Percentiles rank a stretch among this genome's conserved stretches.
phyloP scores from a whole-genome alignment of 805 yeast genomes.

The Candida andamanensis region DNA sequence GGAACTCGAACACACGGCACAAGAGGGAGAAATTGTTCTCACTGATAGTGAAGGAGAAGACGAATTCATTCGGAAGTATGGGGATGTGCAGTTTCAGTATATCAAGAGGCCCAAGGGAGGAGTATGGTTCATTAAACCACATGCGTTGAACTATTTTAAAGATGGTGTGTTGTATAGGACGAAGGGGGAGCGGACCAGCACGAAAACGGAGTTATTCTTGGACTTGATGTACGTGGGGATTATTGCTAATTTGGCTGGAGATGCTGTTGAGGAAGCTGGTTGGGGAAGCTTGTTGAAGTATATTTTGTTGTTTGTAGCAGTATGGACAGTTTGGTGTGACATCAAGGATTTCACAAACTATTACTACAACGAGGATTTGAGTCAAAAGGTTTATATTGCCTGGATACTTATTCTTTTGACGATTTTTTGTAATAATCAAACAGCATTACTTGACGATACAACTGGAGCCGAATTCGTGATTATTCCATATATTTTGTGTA shows the following conservation, averaged over 20 bases:
- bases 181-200: slow-evolving; percentile 47
- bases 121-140: slow-evolving; percentile 45
- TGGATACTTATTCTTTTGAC: slow-evolving; percentile 51
- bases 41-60: slow-evolving; percentile 32
- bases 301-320: slow-evolving; percentile 47
- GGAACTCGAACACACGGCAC: neutral
- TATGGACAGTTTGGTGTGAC: slow-evolving; percentile 65
- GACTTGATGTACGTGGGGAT: slow-evolving; percentile 64
- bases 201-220: slow-evolving; percentile 52
- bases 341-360: slow-evolving; percentile 60
- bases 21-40: too few relatives aligned
- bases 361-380: slow-evolving; percentile 55
- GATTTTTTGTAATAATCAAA: slow-evolving; percentile 47
- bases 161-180: slow-evolving; percentile 54
- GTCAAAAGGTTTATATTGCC: slow-evolving; percentile 47
- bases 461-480: slow-evolving; percentile 40
- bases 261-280: slow-evolving; percentile 46
- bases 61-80: slow-evolving; percentile 45
- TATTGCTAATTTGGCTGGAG: slow-evolving; percentile 52
- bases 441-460: slow-evolving; percentile 23
- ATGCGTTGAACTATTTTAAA: slow-evolving; percentile 57
- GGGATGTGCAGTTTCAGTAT: slow-evolving; percentile 43
- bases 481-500: slow-evolving; percentile 45
- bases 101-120: slow-evolving; percentile 38
- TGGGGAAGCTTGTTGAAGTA: slow-evolving; percentile 46